Conservation (phyloP, 1,284 basidiomycete genomes). For the Pholiota adiposa region DNA sequence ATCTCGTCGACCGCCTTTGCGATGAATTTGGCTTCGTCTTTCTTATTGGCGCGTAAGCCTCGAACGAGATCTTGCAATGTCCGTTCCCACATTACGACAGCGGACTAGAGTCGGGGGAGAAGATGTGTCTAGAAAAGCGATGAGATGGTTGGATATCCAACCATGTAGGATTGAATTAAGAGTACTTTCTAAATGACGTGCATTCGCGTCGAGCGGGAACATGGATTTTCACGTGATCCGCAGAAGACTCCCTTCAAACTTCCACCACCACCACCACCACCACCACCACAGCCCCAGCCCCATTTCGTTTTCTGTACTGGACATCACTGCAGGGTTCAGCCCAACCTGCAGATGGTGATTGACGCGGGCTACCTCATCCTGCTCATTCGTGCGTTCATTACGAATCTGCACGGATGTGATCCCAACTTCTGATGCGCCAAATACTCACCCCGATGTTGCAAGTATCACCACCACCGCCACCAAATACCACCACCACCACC, state of each 20-base stretch:
- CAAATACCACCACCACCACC: no score
- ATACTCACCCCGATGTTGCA: no score
- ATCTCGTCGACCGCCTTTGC: conserved; percentile 87
- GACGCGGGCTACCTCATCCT: no score
- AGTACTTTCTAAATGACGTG: neutral
- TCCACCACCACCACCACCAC: no score
- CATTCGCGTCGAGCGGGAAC: neutral
- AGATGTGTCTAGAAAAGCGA: neutral
- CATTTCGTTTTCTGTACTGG: no score
- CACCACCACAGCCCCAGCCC: no score
- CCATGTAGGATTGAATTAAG: conserved; percentile 4
- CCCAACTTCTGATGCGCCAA: no score
- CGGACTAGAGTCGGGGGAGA: neutral
- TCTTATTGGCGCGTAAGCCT: conserved; percentile 85
- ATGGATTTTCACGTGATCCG: neutral
- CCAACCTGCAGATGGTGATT: no score
- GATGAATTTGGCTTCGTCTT: conserved; percentile 83
- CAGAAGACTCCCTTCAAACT: neutral
- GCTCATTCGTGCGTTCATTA: no score
- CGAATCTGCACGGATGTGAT: no score
- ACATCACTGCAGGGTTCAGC: no score
- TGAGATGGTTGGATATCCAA: neutral
- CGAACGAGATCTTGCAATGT: conserved; percentile 92
- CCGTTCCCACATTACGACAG: conserved; percentile 84
- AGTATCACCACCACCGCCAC: no score